These are phyloP conservation scores for Termitomyces titanicus DNA, from an alignment of 768 basidiomycete species.

Conservation along the genomic window DNA sequence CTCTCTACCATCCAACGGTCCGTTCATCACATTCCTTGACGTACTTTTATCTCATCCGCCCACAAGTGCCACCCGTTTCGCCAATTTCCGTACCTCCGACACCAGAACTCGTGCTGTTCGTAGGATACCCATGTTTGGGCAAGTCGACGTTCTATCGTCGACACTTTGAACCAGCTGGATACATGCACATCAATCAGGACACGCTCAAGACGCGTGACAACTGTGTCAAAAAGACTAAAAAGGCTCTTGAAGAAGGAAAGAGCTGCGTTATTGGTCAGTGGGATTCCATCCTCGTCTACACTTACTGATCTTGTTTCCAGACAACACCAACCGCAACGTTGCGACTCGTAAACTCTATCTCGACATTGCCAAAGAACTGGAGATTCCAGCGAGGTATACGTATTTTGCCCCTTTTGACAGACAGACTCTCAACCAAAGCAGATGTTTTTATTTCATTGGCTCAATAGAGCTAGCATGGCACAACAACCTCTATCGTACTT, in stretches of 20 bases:
- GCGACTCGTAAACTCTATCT: conserved; percentile 71
- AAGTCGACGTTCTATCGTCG: conserved; percentile 78
- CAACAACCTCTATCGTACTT: conserved; percentile 88
- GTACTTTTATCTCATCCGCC: conserved; percentile 4
- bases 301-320: conserved; percentile 32
- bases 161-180: conserved; percentile 65
- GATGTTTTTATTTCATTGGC: conserved; percentile 75
- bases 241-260: conserved; percentile 48
- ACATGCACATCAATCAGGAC: conserved; percentile 88
- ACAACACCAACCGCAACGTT: conserved; percentile 87
- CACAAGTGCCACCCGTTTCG: conserved; percentile 45
- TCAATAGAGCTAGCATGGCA: conserved; percentile 86
- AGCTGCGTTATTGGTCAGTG: conserved; percentile 77
- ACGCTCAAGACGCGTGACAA: conserved; percentile 68
- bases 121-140: conserved; percentile 58
- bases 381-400: conserved; percentile 57
- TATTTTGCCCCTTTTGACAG: background rate
- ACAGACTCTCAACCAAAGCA: conserved; percentile 17
- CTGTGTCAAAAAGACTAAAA: conserved; percentile 65
- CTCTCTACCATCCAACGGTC: conserved; percentile 32
- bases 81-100: conserved; percentile 35
- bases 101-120: conserved; percentile 47
- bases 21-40: conserved; percentile 5
- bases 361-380: conserved; percentile 53
- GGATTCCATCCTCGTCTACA: background rate